phyloP scores from a whole-genome alignment of 169 alveolate species.

The Plasmodium yoelii region DNA sequence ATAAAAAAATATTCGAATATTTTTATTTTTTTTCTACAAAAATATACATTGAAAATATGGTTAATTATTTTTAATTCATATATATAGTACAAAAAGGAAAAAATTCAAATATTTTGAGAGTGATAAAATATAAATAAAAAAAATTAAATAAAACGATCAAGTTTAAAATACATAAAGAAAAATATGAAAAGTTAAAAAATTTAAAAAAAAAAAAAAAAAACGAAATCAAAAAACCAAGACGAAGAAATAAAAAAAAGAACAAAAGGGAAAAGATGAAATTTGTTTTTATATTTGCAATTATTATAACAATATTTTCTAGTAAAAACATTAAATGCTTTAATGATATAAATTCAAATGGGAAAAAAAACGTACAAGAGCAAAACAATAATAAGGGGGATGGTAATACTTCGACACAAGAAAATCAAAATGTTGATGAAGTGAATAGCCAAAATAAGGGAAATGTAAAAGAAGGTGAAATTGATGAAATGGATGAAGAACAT shows the following conservation, averaged over 20 bases:
- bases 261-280: neutral
- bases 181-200: slow-evolving; percentile 1
- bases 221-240: neutral
- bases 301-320: too few species aligned
- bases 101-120: neutral
- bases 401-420: neutral
- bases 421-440: neutral
- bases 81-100: neutral
- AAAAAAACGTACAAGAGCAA: neutral
- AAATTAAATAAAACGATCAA: too few species aligned
- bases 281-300: neutral
- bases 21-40: too few species aligned
- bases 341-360: neutral
- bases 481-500: too few species aligned
- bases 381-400: neutral
- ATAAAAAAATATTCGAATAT: too few species aligned
- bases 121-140: neutral
- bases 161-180: neutral
- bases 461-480: too few species aligned
- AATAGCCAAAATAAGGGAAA: neutral
- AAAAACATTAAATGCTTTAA: neutral
- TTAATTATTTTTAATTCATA: too few species aligned
- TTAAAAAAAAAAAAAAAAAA: neutral
- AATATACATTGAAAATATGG: too few species aligned
- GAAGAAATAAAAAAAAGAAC: slow-evolving; percentile 7